Evolutionary conservation across 108 stramenopile genomes (phyloP), one percentile per base, ranked within the genome.

Genomic region (Pseudonitzschia delicatissima): DNA sequence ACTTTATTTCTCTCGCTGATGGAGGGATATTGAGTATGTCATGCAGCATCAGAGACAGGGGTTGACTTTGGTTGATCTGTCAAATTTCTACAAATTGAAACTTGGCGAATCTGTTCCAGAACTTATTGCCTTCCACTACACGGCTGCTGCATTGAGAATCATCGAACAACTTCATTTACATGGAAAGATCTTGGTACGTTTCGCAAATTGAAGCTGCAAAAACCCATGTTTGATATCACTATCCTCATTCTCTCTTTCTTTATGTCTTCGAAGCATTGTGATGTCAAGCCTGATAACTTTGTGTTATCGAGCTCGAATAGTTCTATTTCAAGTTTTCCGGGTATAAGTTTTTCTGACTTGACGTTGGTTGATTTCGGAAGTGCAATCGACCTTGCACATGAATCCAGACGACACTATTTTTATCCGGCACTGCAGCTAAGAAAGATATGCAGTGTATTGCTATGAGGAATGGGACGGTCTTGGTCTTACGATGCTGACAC

Each of bases 221-320:
- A 2, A 42, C 12, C 15, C 17, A 20, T 61, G 8, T 8, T 57
- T 35, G 4, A 57, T 57, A 29, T 15, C 4, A 42, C 26, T 44
- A 4, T 13, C 26, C 57, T 26, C 11, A 40, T 62, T n/a, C 40
- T 25, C 11, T 47, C 18, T 21, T 49, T 50, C 23, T 8, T 67
- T 55, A 17, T 35, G 2, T 40, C 9, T 55, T 12, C 57, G n/a
- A 21, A 85, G 86, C 88, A 91, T 53, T 88, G 87, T 50, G 92
- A 93, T 74, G 76, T 87, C 9, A 93, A 93, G 60, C 85, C 92
- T 1, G 92, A 93, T 48, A 93, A 93, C 60, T 88, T 87, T 77
- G 87, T 93, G 4, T 42, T 92, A 8, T 69, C 75, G 31, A 55
- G 62, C 25, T 73, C 71, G 20, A 62, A 78, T 33, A 59, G 57